A percentile compares a stretch with the other conserved stretches of the same genome.
These are phyloP conservation scores for Globisporangium apiculatum DNA, from an alignment of 352 stramenopile species.

Conservation along the genomic window DNA sequence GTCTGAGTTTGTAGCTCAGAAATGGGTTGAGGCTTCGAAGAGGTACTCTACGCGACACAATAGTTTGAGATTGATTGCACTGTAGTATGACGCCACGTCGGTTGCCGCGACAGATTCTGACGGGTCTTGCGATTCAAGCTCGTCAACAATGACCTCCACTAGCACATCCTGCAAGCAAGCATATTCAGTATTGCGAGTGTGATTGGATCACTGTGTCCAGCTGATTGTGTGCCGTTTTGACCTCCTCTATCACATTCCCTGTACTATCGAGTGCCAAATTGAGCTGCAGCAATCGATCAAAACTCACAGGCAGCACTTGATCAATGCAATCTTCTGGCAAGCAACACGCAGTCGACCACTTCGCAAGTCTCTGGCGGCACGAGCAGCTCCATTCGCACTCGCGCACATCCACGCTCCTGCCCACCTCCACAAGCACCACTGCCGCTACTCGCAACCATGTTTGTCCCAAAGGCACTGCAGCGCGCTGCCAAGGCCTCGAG, in stretches of 20 bases:
- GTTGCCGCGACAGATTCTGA: background rate
- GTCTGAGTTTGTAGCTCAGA: background rate
- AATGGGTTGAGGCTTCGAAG: background rate
- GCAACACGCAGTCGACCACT: background rate
- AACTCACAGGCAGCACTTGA: background rate
- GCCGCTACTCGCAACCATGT: background rate
- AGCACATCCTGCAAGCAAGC: background rate
- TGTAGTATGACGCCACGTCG: background rate
- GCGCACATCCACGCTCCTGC: background rate
- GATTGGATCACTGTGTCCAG: background rate
- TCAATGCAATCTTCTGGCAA: background rate
- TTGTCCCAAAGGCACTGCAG: constrained; percentile 12
- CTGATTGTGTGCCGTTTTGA: accelerated
- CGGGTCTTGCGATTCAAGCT: background rate
- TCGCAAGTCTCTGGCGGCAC: background rate
- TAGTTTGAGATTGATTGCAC: background rate
- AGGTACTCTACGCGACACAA: background rate
- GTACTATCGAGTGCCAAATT: background rate
- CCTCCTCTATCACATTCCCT: background rate
- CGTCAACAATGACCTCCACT: constrained; percentile 1
- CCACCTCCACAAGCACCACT: background rate
- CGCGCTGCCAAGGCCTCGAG: constrained; percentile 9
- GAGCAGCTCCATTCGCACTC: background rate
- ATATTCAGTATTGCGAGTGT: background rate
- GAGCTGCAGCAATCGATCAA: background rate